Conservation (phyloP, 805 yeast genomes). For the Candida ficus region DNA sequence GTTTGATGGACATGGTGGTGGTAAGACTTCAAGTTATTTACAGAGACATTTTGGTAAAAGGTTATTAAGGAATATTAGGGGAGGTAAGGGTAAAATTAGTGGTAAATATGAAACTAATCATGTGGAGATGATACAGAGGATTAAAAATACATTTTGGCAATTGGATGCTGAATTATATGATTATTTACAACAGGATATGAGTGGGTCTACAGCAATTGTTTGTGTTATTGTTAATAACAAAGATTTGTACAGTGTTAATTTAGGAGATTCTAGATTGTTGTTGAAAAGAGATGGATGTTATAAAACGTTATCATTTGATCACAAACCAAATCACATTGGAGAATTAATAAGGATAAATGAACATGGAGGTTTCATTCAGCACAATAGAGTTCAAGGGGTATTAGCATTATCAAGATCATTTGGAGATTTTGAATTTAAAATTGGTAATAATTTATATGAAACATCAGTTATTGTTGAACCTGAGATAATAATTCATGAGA, state of each 20-base stretch:
- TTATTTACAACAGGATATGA: constrained; percentile 28
- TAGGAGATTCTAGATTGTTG: constrained; percentile 74
- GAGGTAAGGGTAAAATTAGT: not conserved
- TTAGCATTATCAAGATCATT: constrained; percentile 91
- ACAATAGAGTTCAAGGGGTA: constrained; percentile 93
- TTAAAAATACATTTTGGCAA: constrained; percentile 40
- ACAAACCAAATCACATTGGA: constrained; percentile 93
- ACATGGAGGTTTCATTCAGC: constrained; percentile 91
- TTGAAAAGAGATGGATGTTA: constrained; percentile 38
- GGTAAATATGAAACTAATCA: constrained; percentile 26
- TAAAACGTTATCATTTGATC: constrained; percentile 70
- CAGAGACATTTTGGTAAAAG: constrained; percentile 30
- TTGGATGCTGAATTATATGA: constrained; percentile 42
- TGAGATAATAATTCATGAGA: constrained; percentile 56
- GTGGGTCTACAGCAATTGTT: constrained; percentile 52
- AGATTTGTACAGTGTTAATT: constrained; percentile 54
- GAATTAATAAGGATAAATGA: constrained; percentile 86
- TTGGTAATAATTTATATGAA: constrained; percentile 33
- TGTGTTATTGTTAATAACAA: constrained; percentile 38
- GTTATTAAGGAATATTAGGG: constrained; percentile 7
- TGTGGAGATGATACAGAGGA: constrained; percentile 29
- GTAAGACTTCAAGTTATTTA: constrained; percentile 50
- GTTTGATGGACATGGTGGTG: constrained; percentile 83
- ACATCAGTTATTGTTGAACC: constrained; percentile 79
- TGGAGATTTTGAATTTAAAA: constrained; percentile 60